These are phyloP conservation scores for Erysimum cheiranthoides DNA, from an alignment of 345 rosid species.

Conservation along the genomic window DNA sequence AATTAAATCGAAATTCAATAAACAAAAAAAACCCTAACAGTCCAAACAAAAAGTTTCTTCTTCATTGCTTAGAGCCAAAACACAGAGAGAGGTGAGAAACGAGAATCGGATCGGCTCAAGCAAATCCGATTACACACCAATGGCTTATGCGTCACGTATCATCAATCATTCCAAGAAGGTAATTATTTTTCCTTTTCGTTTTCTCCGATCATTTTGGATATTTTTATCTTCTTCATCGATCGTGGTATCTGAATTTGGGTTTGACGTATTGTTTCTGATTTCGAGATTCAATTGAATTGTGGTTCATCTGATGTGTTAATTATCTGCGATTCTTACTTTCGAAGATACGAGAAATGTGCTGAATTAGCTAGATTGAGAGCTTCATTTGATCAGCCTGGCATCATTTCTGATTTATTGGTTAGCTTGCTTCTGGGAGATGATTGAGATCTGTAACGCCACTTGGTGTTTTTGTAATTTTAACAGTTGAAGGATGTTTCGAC, in stretches of 20 bases:
- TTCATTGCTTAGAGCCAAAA: slow-evolving; percentile 14
- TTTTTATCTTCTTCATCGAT: slow-evolving; percentile 6
- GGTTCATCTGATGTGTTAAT: neutral
- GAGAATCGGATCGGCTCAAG: slow-evolving; percentile 37
- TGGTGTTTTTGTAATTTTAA: neutral
- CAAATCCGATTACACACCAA: slow-evolving; percentile 37
- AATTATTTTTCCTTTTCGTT: slow-evolving; percentile 6
- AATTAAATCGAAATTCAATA: slow-evolving; percentile 4
- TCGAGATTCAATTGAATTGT: slow-evolving; percentile 23
- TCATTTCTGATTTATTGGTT: slow-evolving; percentile 1
- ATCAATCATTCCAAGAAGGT: slow-evolving; percentile 73
- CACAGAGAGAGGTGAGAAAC: slow-evolving; percentile 15
- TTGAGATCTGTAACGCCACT: slow-evolving; percentile 35
- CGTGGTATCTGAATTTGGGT: slow-evolving; percentile 11
- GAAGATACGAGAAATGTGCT: neutral
- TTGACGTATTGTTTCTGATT: neutral
- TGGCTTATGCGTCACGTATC: slow-evolving; percentile 66
- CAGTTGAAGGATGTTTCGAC: slow-evolving; percentile 68
- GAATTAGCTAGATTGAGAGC: slow-evolving; percentile 9
- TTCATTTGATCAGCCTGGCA: slow-evolving; percentile 10
- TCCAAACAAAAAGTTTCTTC: slow-evolving; percentile 21
- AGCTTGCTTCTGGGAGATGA: slow-evolving; percentile 14
- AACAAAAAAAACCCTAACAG: slow-evolving; percentile 31
- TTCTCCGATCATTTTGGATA: slow-evolving; percentile 5
- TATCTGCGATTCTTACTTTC: neutral